Base-by-base conservation (phyloP, 2,329 filamentous ascomycete species). In the Capronia coronata region DNA sequence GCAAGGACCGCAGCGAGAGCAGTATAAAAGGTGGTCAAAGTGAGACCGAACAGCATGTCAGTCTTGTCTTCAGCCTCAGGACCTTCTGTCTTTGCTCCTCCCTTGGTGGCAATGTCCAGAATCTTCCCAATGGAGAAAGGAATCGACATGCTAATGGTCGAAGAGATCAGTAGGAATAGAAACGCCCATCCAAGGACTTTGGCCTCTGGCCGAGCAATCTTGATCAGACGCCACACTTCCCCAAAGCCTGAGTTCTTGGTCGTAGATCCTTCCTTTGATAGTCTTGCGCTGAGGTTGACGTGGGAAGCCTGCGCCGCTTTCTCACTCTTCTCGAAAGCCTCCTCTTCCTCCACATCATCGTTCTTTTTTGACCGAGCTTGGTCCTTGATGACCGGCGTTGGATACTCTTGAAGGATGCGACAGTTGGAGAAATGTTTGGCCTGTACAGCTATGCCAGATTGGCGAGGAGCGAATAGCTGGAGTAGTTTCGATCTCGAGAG, bases 111-210 rank as follows among this genome's bases (percentile, higher is more conserved):
- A 46, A 93, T 80, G 68, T 98, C 93, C 66, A 98, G 74, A 55
- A 98, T 94, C 65, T 90, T 91, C 49, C 93, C 93, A 58, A 98
- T 94, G 0, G 90, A 94, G 65, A 96, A 95, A 1, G 93, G 93
- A 52, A 98, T 87, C 1, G 88, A 90, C 86, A 98, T 94, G 49
- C 90, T 94, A 59, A 98, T 89, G 44, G 82, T 79, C 2, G 91
- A 97, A 13, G 91, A 96, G 55, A 96, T 76, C 51, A 98, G 75
- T 43, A 98, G 75, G 64, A 95, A 86, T 48, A 85, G 66, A 65
- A 97, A 91, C 2, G 94, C 94, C 56, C 86, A 68, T 5, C 75
- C 76, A 13, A 98, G 80, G 68, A 86, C 85, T 64, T 76, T 83
- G 23, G 86, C 71, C 71, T 98, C 93, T 2, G 91, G 91, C 48